A percentile compares a stretch with the other conserved stretches of the same genome.
Evolutionary conservation across 306 rosid species (phyloP).

Genomic region (Cucurbita ficifolia): DNA sequence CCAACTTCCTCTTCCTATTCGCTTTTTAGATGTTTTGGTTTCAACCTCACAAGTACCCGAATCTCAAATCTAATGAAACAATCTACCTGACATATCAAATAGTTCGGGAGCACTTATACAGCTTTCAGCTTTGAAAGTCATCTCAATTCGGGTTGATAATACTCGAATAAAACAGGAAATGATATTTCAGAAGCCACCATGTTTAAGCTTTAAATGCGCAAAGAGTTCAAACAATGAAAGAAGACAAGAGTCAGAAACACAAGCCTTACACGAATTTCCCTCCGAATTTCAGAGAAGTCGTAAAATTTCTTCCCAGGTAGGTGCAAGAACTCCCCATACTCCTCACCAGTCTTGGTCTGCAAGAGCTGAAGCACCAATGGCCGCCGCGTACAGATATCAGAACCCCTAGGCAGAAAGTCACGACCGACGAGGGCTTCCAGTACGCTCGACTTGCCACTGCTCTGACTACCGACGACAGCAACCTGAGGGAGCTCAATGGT

Average conservation of each 20-base stretch:
- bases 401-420: conserved; percentile 85
- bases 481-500: conserved; percentile 96
- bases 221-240: not conserved
- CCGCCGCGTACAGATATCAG: conserved; percentile 82
- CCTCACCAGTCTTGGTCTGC: conserved; percentile 61
- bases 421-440: conserved; percentile 94
- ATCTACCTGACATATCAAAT: not conserved
- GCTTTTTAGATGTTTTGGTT: not conserved
- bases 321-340: conserved; percentile 96
- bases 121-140: not conserved
- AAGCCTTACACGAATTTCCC: conserved; percentile 73
- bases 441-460: conserved; percentile 98
- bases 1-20: not conserved
- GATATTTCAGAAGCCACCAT: not conserved
- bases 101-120: not conserved
- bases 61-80: not conserved
- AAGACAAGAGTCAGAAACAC: not conserved
- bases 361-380: conserved; percentile 94
- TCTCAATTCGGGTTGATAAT: not conserved
- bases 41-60: not conserved
- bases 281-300: conserved; percentile 76
- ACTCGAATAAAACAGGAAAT: not conserved
- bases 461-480: conserved; percentile 95
- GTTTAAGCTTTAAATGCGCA: not conserved
- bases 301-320: conserved; percentile 52